Base-by-base conservation (phyloP, 495 filamentous ascomycete species). In the Mytilinidion resinicola region DNA sequence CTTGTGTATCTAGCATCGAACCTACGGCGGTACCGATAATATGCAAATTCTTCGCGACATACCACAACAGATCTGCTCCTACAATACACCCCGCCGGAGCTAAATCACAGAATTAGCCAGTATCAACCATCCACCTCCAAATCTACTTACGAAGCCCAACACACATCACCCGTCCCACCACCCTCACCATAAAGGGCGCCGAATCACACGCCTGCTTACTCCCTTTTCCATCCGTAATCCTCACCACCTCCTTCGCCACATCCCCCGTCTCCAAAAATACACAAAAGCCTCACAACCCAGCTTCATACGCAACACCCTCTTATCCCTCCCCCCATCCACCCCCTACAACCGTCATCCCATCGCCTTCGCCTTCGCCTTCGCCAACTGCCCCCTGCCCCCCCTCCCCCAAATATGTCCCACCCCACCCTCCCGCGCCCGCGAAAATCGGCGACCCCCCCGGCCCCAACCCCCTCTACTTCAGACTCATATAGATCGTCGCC, bases 271-370 rank as follows among this genome's bases (percentile, higher is more conserved):
- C 64, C 11, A 67, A 68, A 57, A 80, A 62, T 80, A 78, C 1
- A 81, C 69, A 57, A 80, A 81, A 0, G 70, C 72, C 41, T 81
- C 78, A 12, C 78, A 77, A 9, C 78, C 78, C 72, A 80, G 75
- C 53, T 73, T 66, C 37, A 74, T 15, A 0, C 72, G 65, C 4
- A 81, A 62, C 10, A 66, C 62, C 37, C 67, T 66, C 59, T 80
- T 81, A 0, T 63, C 62, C 1, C 56, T 64, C 0, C 78, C 78
- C 0, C 68, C 73, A 50, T 81, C 78, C 7, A 80, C 70, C 9
- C 77, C 77, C 79, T n/a, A 82, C 74, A 0, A 77, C 75, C 5
- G 77, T 70, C 70, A 80, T 74, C 0, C 79, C 76, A 82, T 80
- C 3, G 76, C 77, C 25, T 71, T 72, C 4, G 71, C 79, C 76